phyloP scores from a whole-genome alignment of 495 filamentous ascomycete genomes.

The Echria macrotheca region DNA sequence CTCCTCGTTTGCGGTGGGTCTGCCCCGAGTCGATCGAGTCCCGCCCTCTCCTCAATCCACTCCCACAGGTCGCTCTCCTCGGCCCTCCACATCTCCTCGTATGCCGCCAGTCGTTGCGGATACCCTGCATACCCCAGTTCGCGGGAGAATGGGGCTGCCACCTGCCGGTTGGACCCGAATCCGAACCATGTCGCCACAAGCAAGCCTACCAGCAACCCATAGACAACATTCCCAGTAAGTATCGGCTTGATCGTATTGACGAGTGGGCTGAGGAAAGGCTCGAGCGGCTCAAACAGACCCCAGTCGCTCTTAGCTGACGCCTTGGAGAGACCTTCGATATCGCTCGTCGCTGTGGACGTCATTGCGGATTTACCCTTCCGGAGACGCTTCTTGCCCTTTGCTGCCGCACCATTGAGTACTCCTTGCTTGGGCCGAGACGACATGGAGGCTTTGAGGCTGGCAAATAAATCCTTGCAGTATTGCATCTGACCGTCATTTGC shows the following conservation, averaged over 20 bases:
- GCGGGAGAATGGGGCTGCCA: conserved; percentile 28
- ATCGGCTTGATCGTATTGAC: conserved; percentile 65
- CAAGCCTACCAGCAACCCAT: conserved; percentile 54
- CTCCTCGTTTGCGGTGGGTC: conserved; percentile 21
- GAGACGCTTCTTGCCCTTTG: conserved; percentile 50
- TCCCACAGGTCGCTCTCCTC: conserved; percentile 93
- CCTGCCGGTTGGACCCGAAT: conserved; percentile 38
- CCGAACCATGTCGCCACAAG: conserved; percentile 53
- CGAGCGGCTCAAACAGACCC: conserved; percentile 77
- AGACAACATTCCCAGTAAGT: conserved; percentile 62
- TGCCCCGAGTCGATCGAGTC: conserved; percentile 58
- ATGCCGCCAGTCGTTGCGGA: conserved; percentile 72
- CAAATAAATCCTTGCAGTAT: conserved; percentile 72
- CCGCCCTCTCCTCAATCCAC: conserved; percentile 88
- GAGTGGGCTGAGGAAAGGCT: conserved; percentile 62
- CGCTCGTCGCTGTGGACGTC: conserved; percentile 36
- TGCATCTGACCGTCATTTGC: conserved; percentile 82
- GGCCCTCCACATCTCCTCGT: conserved; percentile 86
- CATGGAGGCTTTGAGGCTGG: conserved; percentile 66
- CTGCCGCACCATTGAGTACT: conserved; percentile 28
- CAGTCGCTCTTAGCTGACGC: conserved; percentile 50
- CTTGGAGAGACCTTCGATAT: conserved; percentile 41
- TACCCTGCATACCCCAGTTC: conserved; percentile 35
- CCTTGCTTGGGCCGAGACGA: conserved; percentile 53
- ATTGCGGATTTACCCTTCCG: conserved; percentile 51